Percentiles rank a stretch among this genome's conserved stretches.
Evolutionary conservation across 805 yeast species (phyloP).

Genomic region (Lipomyces spencermartinsiae): DNA sequence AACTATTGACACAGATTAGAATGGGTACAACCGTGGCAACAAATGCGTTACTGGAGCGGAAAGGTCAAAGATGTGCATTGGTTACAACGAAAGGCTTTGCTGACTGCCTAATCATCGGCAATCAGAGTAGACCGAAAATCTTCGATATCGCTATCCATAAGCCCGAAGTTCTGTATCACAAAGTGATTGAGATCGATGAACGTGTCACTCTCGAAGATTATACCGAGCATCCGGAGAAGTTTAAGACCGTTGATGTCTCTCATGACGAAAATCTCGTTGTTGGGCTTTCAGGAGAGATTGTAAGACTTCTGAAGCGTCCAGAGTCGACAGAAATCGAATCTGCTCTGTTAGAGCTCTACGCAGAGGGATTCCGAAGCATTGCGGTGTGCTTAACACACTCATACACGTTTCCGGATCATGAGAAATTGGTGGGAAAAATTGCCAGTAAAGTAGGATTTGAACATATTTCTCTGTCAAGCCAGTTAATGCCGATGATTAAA

Average conservation of each 20-base stretch:
- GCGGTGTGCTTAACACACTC: conserved; percentile 78
- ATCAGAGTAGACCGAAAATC: conserved; percentile 88
- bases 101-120: conserved; percentile 83
- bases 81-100: conserved; percentile 87
- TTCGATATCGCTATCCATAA: conserved; percentile 80
- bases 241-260: conserved; percentile 37
- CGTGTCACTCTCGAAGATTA: conserved; percentile 84
- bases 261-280: conserved; percentile 49
- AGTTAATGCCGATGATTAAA: conserved; percentile 80
- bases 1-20: conserved; percentile 61
- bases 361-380: conserved; percentile 67
- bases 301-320: conserved; percentile 62
- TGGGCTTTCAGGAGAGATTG: conserved; percentile 74
- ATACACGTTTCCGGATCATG: conserved; percentile 76
- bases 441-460: conserved; percentile 71
- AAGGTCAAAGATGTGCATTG: conserved; percentile 87
- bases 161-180: conserved; percentile 72
- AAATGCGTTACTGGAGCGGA: conserved; percentile 89
- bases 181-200: conserved; percentile 86
- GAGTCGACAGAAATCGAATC: conserved; percentile 53
- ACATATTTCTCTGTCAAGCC: conserved; percentile 70
- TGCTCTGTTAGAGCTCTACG: conserved; percentile 54
- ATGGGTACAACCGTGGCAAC: conserved; percentile 98
- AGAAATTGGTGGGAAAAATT: conserved; percentile 59
- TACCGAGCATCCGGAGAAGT: conserved; percentile 67